Conservation (phyloP, 768 basidiomycete genomes). For the Cystofilobasidium bisporidii region DNA sequence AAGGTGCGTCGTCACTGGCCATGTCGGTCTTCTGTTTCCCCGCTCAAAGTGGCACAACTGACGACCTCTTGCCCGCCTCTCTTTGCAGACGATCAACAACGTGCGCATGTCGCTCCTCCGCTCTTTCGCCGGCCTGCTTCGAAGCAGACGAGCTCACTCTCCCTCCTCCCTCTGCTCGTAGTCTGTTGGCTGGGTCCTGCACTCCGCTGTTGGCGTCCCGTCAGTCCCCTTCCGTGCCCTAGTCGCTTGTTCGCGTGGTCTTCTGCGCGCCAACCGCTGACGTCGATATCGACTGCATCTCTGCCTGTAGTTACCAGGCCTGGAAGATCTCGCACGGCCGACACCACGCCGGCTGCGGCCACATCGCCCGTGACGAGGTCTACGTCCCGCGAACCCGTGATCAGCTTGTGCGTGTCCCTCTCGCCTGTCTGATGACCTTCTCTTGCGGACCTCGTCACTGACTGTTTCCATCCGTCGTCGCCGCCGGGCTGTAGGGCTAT, state of each 20-base stretch:
- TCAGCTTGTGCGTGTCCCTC: conserved; percentile 44
- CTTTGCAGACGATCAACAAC: conserved; percentile 74
- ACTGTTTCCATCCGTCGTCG: neutral
- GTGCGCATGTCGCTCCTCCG: too few species aligned
- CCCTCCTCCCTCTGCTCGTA: too few species aligned
- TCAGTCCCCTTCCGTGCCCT: too few species aligned
- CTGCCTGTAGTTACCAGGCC: conserved; percentile 56
- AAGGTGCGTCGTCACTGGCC: conserved; percentile 18
- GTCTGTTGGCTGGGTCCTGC: conserved; percentile 77
- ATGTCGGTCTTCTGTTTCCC: neutral
- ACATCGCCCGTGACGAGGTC: conserved; percentile 91
- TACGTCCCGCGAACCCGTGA: conserved; percentile 83
- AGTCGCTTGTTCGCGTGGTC: too few species aligned
- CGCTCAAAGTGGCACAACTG: neutral
- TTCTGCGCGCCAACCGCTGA: too few species aligned
- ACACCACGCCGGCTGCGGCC: conserved; percentile 92
- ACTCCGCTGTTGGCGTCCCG: conserved; percentile 70
- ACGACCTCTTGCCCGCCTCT: conserved; percentile 45
- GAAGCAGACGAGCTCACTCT: too few species aligned
- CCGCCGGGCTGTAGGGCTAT: conserved; percentile 29
- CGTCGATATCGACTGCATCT: too few species aligned
- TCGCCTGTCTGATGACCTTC: too few species aligned
- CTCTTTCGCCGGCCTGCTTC: too few species aligned
- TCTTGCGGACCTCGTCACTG: conserved; percentile 39
- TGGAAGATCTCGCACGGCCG: conserved; percentile 91